Percentiles rank a stretch among this genome's conserved stretches.
Conservation (phyloP, 208 protist genomes). For the Crithidia bombi region DNA sequence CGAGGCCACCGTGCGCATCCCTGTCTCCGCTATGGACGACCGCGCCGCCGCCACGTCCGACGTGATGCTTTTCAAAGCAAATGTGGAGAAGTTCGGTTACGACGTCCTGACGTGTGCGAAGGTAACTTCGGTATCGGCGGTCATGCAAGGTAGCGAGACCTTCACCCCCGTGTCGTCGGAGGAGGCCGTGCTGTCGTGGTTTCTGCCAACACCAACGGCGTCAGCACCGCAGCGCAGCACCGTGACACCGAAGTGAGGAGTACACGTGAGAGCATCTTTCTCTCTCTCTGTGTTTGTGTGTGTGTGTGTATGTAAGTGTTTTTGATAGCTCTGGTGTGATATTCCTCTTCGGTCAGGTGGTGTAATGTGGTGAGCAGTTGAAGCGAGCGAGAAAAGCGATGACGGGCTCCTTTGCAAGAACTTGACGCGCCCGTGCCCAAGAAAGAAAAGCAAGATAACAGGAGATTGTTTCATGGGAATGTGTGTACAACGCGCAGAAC, state of each 20-base stretch:
- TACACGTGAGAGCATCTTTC: neutral
- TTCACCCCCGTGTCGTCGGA: constrained; percentile 59
- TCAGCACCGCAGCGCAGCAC: neutral
- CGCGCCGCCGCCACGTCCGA: constrained; percentile 55
- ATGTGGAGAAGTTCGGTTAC: constrained; percentile 92
- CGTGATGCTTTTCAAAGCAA: constrained; percentile 88
- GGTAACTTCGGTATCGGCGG: constrained; percentile 38
- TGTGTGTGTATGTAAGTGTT: no score
- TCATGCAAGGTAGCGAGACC: constrained; percentile 33
- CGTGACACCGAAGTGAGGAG: constrained; percentile 13
- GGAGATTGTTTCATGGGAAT: no score
- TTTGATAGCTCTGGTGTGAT: no score
- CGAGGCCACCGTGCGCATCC: constrained; percentile 52
- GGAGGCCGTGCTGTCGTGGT: constrained; percentile 73
- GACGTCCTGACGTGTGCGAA: constrained; percentile 79
- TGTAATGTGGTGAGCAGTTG: no score
- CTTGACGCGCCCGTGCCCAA: no score
- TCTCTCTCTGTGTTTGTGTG: no score
- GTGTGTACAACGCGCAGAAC: no score
- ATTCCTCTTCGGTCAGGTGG: no score
- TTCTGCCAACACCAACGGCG: constrained; percentile 37
- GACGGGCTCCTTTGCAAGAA: no score
- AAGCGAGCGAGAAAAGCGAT: no score
- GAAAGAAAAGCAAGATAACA: no score
- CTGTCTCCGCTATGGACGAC: constrained; percentile 36